Evolutionary conservation across 257 asterid species (phyloP).

Genomic region (Scutellaria galericulata): DNA sequence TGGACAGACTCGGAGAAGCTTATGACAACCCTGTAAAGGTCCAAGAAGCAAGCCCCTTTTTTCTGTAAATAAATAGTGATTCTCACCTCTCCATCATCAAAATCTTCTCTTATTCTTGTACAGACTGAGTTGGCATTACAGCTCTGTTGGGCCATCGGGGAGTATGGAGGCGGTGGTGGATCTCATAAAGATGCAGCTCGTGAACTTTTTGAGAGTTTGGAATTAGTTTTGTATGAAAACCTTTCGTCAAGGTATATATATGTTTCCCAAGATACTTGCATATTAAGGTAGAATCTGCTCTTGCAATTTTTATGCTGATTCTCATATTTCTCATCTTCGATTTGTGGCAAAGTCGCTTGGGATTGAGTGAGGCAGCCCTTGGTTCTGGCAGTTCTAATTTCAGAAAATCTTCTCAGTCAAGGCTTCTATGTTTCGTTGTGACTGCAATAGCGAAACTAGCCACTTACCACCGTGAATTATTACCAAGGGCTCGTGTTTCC

Average conservation of each 20-base stretch:
- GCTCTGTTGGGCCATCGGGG: slow-evolving; percentile 98
- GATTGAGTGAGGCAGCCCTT: slow-evolving; percentile 63
- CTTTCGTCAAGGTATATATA: slow-evolving; percentile 75
- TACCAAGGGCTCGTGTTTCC: slow-evolving; percentile 91
- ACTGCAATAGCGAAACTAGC: slow-evolving; percentile 95
- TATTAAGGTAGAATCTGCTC: slow-evolving; percentile 16
- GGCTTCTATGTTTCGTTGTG: slow-evolving; percentile 91
- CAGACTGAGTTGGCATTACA: slow-evolving; percentile 93
- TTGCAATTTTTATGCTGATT: slow-evolving; percentile 28
- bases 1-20: slow-evolving; percentile 89
- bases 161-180: slow-evolving; percentile 93
- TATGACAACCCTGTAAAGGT: slow-evolving; percentile 82
- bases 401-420: slow-evolving; percentile 81
- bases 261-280: slow-evolving; percentile 21
- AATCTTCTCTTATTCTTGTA: slow-evolving; percentile 35
- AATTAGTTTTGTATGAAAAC: slow-evolving; percentile 82
- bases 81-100: slow-evolving; percentile 18
- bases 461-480: slow-evolving; percentile 76
- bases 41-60: slow-evolving; percentile 18
- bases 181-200: slow-evolving; percentile 90
- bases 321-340: slow-evolving; percentile 27
- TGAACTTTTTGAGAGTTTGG: slow-evolving; percentile 94
- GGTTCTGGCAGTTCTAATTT: slow-evolving; percentile 67
- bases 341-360: slow-evolving; percentile 67
- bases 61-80: slow-evolving; percentile 13